Conservation (phyloP, 441 rosid species). For the Erodium trifolium region DNA sequence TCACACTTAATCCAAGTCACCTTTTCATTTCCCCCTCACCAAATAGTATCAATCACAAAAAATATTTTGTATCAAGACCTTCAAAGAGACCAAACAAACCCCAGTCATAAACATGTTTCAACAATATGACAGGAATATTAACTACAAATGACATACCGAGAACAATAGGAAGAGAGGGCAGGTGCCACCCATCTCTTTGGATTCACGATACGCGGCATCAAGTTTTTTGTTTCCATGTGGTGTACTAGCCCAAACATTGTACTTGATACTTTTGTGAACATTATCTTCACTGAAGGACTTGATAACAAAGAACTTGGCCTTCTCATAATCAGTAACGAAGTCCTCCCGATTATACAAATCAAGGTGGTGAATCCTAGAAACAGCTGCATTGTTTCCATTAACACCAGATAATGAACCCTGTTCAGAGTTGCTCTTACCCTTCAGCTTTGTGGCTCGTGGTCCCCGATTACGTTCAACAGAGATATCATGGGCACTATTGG, state of each 20-base stretch:
- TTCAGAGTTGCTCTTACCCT: constrained; percentile 39
- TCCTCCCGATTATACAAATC: constrained; percentile 40
- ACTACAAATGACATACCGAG: constrained; percentile 57
- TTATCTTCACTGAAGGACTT: constrained; percentile 96
- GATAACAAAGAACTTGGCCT: constrained; percentile 48
- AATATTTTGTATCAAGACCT: background rate
- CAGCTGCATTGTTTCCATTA: constrained; percentile 30
- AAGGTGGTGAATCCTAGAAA: constrained; percentile 25
- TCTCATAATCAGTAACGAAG: constrained; percentile 25
- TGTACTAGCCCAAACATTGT: constrained; percentile 92
- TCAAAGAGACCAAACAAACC: background rate
- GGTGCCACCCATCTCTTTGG: constrained; percentile 27
- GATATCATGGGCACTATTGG: constrained; percentile 40
- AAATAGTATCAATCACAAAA: background rate
- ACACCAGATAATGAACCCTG: constrained; percentile 31
- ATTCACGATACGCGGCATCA: constrained; percentile 70
- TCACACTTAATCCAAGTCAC: background rate
- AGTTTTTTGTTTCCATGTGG: constrained; percentile 92
- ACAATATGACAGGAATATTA: background rate
- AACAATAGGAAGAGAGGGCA: constrained; percentile 77
- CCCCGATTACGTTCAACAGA: constrained; percentile 52
- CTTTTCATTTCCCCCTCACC: background rate
- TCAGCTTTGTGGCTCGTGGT: constrained; percentile 60
- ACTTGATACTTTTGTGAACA: constrained; percentile 84
- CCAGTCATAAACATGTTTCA: background rate